phyloP scores from a whole-genome alignment of 1,284 basidiomycete genomes.

The Trametes pubescens region DNA sequence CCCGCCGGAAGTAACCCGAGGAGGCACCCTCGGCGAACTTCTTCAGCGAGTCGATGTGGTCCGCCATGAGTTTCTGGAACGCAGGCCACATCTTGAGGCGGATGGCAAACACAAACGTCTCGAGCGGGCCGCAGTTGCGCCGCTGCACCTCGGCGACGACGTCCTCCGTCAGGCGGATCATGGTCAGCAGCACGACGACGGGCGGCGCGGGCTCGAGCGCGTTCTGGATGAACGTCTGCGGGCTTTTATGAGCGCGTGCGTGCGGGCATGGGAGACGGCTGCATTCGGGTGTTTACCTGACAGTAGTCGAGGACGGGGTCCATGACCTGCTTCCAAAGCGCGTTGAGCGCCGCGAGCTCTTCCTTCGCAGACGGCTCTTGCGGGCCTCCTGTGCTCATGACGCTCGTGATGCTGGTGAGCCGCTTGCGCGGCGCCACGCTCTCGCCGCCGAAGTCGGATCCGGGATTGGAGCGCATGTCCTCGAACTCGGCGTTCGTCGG shows the following conservation, averaged over 20 bases:
- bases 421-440: conserved; percentile 37
- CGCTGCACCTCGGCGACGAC: conserved; percentile 77
- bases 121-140: conserved; percentile 80
- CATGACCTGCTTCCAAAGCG: conserved; percentile 90
- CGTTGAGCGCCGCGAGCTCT: conserved; percentile 62
- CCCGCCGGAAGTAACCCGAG: conserved; percentile 70
- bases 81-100: conserved; percentile 90
- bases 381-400: conserved; percentile 31
- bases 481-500: conserved; percentile 41
- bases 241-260: background rate
- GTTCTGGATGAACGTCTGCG: conserved; percentile 71
- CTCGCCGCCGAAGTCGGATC: conserved; percentile 37
- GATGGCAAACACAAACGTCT: conserved; percentile 80
- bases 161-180: conserved; percentile 88
- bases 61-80: conserved; percentile 89
- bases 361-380: conserved; percentile 51
- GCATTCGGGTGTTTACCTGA: conserved; percentile 56
- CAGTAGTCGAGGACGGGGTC: conserved; percentile 88
- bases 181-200: conserved; percentile 79
- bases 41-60: conserved; percentile 82
- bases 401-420: conserved; percentile 40
- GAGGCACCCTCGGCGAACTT: conserved; percentile 77
- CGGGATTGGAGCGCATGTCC: conserved; percentile 39
- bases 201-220: conserved; percentile 76
- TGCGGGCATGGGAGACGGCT: too few relatives aligned